Percentiles rank a stretch among this genome's conserved stretches.
Evolutionary conservation across 306 rosid genomes (phyloP).

Genomic region (Corylus americana): DNA sequence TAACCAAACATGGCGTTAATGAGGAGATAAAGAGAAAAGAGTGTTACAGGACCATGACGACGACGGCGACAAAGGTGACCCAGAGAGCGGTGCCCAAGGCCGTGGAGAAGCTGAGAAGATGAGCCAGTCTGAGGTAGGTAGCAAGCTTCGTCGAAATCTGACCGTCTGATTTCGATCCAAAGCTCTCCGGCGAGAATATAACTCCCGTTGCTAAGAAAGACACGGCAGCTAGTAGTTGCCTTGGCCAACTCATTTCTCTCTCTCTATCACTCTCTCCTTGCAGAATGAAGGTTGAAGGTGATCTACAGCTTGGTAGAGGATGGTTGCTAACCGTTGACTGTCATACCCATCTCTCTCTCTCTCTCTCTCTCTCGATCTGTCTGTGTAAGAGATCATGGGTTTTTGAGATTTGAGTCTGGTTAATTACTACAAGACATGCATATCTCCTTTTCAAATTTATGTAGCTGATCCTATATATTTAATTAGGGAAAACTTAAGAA

Average conservation of each 20-base stretch:
- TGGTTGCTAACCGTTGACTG: no score
- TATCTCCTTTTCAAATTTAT: no score
- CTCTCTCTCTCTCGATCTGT: no score
- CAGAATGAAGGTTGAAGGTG: not conserved
- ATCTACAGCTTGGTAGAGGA: no score
- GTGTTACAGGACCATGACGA: constrained; percentile 84
- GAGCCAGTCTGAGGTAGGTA: constrained; percentile 75
- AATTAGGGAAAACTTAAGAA: no score
- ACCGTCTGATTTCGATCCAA: constrained; percentile 68
- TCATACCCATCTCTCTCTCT: no score
- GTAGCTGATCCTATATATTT: no score
- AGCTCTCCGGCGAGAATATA: constrained; percentile 80
- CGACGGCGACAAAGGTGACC: constrained; percentile 98
- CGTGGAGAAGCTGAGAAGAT: constrained; percentile 85
- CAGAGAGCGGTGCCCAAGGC: constrained; percentile 89
- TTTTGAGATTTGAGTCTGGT: no score
- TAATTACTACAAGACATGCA: no score
- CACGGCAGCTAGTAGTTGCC: constrained; percentile 69
- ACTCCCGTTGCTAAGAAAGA: constrained; percentile 85
- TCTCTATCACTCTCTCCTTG: not conserved
- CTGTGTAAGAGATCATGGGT: no score
- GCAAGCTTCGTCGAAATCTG: constrained; percentile 45
- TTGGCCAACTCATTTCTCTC: constrained; percentile 71
- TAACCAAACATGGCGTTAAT: not conserved
- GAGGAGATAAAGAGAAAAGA: not conserved